phyloP scores from a whole-genome alignment of 129 eudicot species.

The Apium graveolens region DNA sequence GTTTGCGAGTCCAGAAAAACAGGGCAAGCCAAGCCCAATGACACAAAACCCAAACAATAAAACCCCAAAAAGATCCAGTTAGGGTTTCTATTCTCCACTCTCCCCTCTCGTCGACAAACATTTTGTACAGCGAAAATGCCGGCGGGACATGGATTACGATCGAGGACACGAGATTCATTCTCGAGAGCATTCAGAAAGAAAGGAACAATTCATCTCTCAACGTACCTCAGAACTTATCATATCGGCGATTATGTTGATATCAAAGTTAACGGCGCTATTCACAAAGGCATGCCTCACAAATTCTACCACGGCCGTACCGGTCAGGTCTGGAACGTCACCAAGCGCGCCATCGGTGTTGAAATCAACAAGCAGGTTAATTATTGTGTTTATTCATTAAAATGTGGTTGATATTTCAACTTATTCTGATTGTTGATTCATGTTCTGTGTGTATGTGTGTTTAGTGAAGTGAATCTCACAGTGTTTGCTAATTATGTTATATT shows the following conservation, averaged over 20 bases:
- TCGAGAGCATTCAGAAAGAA: conserved; percentile 33
- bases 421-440: background rate
- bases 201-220: conserved; percentile 31
- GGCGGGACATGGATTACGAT: conserved; percentile 47
- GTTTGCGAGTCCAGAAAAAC: too few species aligned
- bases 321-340: conserved; percentile 52
- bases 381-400: background rate
- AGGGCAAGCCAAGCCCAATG: background rate
- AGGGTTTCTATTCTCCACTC: background rate
- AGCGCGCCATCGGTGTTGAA: conserved; percentile 54
- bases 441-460: background rate
- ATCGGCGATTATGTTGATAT: conserved; percentile 44
- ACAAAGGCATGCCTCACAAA: conserved; percentile 56
- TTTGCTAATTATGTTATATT: background rate
- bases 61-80: background rate
- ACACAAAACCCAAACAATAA: too few species aligned
- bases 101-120: background rate
- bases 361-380: conserved; percentile 41
- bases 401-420: background rate
- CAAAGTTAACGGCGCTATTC: conserved; percentile 48
- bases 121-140: conserved; percentile 26
- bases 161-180: conserved; percentile 37
- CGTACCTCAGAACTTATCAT: conserved; percentile 34
- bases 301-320: conserved; percentile 59
- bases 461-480: background rate